Conservation (phyloP, 495 filamentous ascomycete genomes). For the Penicillium roqueforti region DNA sequence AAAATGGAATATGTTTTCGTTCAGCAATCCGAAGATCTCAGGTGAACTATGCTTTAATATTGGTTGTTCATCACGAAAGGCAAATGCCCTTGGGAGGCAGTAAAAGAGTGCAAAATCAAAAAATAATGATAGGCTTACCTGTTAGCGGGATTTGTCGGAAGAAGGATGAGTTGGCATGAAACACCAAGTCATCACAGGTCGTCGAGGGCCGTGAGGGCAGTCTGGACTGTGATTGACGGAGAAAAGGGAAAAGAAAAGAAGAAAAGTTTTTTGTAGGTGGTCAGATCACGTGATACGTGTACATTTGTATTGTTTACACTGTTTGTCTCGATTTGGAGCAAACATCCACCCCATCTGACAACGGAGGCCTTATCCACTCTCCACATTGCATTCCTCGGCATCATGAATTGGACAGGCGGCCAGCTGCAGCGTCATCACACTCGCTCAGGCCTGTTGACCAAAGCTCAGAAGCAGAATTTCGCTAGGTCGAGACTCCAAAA, state of each 20-base stretch:
- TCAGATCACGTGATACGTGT: neutral
- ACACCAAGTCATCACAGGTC: too few relatives aligned
- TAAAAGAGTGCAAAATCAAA: neutral
- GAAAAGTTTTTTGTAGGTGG: neutral
- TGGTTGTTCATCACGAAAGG: constrained; percentile 42
- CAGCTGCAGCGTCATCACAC: constrained; percentile 38
- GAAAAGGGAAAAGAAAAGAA: neutral
- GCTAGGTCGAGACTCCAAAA: constrained; percentile 22
- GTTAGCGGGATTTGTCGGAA: constrained; percentile 9
- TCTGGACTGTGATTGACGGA: constrained; percentile 6
- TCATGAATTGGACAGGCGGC: constrained; percentile 48
- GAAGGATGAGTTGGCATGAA: constrained; percentile 3
- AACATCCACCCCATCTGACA: neutral
- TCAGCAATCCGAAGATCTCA: constrained; percentile 47
- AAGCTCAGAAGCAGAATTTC: constrained; percentile 29
- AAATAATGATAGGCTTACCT: constrained; percentile 10
- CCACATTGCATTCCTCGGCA: constrained; percentile 3
- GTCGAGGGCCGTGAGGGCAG: neutral
- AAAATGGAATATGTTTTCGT: constrained; percentile 50
- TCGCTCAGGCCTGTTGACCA: constrained; percentile 22
- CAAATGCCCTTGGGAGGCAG: constrained; percentile 1
- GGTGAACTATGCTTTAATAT: constrained; percentile 51
- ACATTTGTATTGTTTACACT: neutral
- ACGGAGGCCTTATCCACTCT: neutral
- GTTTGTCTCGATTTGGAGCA: neutral